phyloP scores from a whole-genome alignment of 2,329 filamentous ascomycete species.

The Beauveria australis region DNA sequence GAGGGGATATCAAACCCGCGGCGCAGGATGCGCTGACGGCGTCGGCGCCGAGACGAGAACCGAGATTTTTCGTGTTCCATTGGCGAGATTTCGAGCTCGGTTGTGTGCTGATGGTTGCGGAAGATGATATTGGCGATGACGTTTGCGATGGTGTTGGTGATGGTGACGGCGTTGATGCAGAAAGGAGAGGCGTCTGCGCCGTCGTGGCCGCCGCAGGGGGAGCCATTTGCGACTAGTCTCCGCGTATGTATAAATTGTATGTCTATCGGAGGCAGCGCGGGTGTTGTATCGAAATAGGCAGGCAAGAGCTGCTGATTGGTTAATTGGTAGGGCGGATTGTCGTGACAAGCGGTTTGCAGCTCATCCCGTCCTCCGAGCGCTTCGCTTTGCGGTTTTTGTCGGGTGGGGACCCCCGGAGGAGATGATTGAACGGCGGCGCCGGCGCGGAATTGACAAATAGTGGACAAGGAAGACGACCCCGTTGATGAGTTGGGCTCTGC shows the following conservation, averaged over 20 bases:
- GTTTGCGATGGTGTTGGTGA: neutral
- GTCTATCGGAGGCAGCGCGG: no score
- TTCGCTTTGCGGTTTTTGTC: neutral
- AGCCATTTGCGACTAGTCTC: neutral
- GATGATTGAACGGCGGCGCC: no score
- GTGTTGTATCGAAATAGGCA: neutral
- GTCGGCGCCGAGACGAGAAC: constrained; percentile 59
- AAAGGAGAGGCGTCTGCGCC: neutral
- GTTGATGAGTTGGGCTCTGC: no score
- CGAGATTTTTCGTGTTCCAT: constrained; percentile 74
- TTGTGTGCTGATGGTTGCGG: neutral
- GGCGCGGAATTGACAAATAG: no score
- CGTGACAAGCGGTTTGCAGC: neutral
- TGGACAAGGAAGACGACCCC: neutral
- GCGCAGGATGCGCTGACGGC: constrained; percentile 60
- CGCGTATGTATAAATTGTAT: neutral
- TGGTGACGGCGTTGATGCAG: neutral
- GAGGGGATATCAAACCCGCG: constrained; percentile 67
- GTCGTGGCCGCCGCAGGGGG: neutral
- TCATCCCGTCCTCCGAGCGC: neutral
- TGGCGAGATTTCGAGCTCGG: neutral
- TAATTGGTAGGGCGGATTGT: no score
- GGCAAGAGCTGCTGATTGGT: no score
- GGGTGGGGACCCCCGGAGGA: neutral
- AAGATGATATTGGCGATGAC: neutral